phyloP scores from a whole-genome alignment of 306 rosid species.

The Vigna reflexopilosa region DNA sequence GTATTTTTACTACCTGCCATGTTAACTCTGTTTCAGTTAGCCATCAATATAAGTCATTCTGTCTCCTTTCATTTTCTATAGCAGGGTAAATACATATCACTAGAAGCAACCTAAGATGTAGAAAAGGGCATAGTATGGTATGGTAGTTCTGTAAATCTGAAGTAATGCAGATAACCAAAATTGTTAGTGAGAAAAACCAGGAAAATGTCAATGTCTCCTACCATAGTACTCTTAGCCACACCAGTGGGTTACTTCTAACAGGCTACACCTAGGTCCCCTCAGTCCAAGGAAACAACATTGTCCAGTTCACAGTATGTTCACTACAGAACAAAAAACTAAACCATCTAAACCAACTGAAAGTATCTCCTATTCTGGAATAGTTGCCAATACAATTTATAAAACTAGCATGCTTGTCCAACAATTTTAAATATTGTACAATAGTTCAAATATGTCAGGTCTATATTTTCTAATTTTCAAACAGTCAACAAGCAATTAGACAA shows the following conservation, averaged over 20 bases:
- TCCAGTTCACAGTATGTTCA: background rate
- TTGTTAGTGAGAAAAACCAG: too few species aligned
- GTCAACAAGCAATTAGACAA: slow-evolving; percentile 16
- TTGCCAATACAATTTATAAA: slow-evolving; percentile 13
- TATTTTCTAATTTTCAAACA: slow-evolving; percentile 1
- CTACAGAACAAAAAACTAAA: background rate
- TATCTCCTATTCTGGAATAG: slow-evolving; percentile 12
- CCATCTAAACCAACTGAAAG: slow-evolving; percentile 18
- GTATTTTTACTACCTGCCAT: background rate
- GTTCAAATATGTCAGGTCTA: slow-evolving; percentile 19
- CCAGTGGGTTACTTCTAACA: background rate
- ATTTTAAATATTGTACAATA: slow-evolving; percentile 9
- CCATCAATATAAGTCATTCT: background rate
- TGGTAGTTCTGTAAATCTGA: background rate
- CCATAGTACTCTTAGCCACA: background rate
- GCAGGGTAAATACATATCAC: background rate
- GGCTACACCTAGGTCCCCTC: background rate
- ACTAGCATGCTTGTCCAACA: background rate
- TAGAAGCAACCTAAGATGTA: slow-evolving; percentile 10
- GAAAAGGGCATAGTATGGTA: slow-evolving; percentile 21
- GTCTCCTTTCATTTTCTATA: background rate
- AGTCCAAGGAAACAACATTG: background rate
- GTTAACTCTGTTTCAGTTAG: background rate
- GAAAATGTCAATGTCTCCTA: too few species aligned
- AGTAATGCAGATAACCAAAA: background rate